These are phyloP conservation scores for Acanthamoeba healyi DNA, from an alignment of 208 protist species.

Conservation along the genomic window DNA sequence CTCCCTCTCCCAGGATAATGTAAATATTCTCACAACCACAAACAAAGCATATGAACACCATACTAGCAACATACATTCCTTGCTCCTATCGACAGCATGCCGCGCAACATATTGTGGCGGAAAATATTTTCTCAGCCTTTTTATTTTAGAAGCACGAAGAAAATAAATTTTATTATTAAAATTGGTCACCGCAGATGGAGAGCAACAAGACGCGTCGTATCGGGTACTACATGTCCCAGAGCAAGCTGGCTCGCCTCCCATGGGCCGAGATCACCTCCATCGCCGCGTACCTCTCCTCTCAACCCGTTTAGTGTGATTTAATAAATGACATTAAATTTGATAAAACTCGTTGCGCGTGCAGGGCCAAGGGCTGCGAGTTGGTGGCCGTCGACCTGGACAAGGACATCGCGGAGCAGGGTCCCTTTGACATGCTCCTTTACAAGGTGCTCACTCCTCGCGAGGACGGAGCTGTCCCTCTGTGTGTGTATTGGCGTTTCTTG, in stretches of 20 bases:
- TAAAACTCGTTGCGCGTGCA: background rate
- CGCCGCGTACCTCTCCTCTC: background rate
- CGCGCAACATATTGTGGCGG: too few species aligned
- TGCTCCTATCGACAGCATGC: too few species aligned
- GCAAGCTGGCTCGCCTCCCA: conserved; percentile 11
- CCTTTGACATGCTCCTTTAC: conserved; percentile 65
- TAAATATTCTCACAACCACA: too few species aligned
- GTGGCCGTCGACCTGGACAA: conserved; percentile 27
- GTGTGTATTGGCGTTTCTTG: background rate
- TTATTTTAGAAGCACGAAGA: background rate
- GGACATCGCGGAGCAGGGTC: conserved; percentile 45
- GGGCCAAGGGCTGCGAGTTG: conserved; percentile 22
- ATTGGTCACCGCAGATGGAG: background rate
- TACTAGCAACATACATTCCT: too few species aligned
- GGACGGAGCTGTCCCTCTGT: background rate
- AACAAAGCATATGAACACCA: too few species aligned
- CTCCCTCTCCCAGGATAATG: too few species aligned
- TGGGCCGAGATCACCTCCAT: conserved; percentile 54
- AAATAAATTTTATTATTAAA: background rate
- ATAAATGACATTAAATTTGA: background rate
- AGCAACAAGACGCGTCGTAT: background rate
- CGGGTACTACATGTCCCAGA: conserved; percentile 62
- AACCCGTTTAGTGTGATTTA: background rate
- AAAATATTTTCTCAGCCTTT: too few species aligned
- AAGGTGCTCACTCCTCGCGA: background rate